phyloP scores from a whole-genome alignment of 2,329 filamentous ascomycete genomes.

The Periglandula ipomoeae region DNA sequence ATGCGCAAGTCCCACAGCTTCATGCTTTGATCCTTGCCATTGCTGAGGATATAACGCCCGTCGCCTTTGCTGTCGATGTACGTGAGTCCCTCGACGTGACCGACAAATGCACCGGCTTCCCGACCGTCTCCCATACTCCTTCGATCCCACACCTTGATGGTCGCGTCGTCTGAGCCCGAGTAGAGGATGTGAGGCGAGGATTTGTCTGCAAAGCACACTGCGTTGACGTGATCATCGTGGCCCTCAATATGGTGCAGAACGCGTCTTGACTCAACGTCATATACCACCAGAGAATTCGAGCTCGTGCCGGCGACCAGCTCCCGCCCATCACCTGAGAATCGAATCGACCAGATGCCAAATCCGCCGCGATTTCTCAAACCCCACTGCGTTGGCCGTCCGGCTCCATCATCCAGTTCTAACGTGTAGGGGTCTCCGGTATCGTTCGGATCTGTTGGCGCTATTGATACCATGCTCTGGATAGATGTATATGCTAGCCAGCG shows the following conservation, averaged over 20 bases:
- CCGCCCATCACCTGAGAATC: slow-evolving; percentile 85
- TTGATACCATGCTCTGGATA: slow-evolving; percentile 72
- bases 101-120: slow-evolving; percentile 56
- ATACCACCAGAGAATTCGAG: slow-evolving; percentile 71
- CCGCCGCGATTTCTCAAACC: slow-evolving; percentile 20
- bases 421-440: slow-evolving; percentile 71
- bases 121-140: slow-evolving; percentile 82
- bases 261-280: slow-evolving; percentile 76
- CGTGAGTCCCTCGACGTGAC: slow-evolving; percentile 57
- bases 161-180: slow-evolving; percentile 89
- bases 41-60: slow-evolving; percentile 77
- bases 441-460: slow-evolving; percentile 78
- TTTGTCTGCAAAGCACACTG: slow-evolving; percentile 88
- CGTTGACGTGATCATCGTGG: slow-evolving; percentile 86
- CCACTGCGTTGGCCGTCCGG: slow-evolving; percentile 11
- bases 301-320: slow-evolving; percentile 87
- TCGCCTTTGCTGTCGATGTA: slow-evolving; percentile 64
- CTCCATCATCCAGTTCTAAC: slow-evolving; percentile 51
- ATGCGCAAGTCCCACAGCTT: slow-evolving; percentile 94
- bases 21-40: slow-evolving; percentile 93
- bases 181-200: slow-evolving; percentile 88
- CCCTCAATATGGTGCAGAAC: slow-evolving; percentile 68
- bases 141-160: slow-evolving; percentile 92
- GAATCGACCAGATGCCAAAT: slow-evolving; percentile 76
- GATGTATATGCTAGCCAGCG: slow-evolving; percentile 86